Evolutionary conservation across 2,329 filamentous ascomycete species (phyloP).

Genomic region (Truncatella angustata): DNA sequence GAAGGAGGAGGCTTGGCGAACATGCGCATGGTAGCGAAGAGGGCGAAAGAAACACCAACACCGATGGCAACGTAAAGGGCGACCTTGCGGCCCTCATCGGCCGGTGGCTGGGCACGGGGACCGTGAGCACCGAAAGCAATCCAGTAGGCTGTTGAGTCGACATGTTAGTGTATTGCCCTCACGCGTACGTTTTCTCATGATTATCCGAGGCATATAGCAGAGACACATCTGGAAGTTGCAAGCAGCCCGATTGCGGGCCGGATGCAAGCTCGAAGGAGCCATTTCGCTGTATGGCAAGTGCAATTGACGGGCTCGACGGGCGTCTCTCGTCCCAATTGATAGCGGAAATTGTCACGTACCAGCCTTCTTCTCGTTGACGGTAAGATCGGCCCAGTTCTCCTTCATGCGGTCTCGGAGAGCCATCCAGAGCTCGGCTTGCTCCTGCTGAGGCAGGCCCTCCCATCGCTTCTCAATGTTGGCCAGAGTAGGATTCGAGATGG

Average conservation of each 20-base stretch:
- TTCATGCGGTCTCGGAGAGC: constrained; percentile 97
- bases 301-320: not conserved
- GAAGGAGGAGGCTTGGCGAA: constrained; percentile 71
- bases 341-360: constrained; percentile 62
- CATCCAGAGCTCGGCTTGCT: constrained; percentile 99
- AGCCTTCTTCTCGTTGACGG: constrained; percentile 96
- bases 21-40: constrained; percentile 72
- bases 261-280: constrained; percentile 4
- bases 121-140: constrained; percentile 97
- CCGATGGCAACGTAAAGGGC: constrained; percentile 70
- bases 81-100: constrained; percentile 81
- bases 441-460: constrained; percentile 96
- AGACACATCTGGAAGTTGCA: not conserved
- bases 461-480: constrained; percentile 99
- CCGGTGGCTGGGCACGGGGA: constrained; percentile 77
- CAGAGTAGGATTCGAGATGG: constrained; percentile 96
- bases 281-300: not conserved
- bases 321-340: not conserved
- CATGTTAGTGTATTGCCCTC: not conserved
- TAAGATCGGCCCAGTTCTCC: constrained; percentile 93
- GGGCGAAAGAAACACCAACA: constrained; percentile 60
- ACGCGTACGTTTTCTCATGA: not conserved
- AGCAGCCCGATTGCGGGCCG: not conserved
- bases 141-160: constrained; percentile 76
- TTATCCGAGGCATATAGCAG: constrained; percentile 2